Conservation (phyloP, 2,329 filamentous ascomycete species). For the Scedosporium apiospermum region DNA sequence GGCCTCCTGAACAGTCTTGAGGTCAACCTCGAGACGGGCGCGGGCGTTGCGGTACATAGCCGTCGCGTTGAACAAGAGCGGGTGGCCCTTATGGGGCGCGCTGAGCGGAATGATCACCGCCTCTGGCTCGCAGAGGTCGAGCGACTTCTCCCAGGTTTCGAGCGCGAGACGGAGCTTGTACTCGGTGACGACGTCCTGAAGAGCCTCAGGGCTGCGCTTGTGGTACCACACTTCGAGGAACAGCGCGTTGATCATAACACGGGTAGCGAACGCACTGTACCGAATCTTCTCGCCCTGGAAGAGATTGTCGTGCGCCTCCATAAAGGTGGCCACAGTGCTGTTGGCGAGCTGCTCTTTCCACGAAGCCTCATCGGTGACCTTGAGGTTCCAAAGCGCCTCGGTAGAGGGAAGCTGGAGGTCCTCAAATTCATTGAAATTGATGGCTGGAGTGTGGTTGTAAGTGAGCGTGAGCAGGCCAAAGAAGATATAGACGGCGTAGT, state of each 20-base stretch:
- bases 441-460: slow-evolving; percentile 95
- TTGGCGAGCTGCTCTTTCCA: slow-evolving; percentile 72
- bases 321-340: slow-evolving; percentile 73
- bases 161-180: slow-evolving; percentile 93
- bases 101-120: slow-evolving; percentile 79
- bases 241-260: slow-evolving; percentile 96
- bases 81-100: slow-evolving; percentile 91
- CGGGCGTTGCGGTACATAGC: slow-evolving; percentile 93
- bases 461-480: slow-evolving; percentile 90
- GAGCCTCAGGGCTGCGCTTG: slow-evolving; percentile 93
- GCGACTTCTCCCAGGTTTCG: slow-evolving; percentile 97
- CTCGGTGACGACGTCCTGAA: slow-evolving; percentile 95
- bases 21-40: slow-evolving; percentile 83
- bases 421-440: slow-evolving; percentile 97
- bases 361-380: slow-evolving; percentile 64
- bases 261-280: slow-evolving; percentile 94
- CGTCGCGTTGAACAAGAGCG: slow-evolving; percentile 95
- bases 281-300: slow-evolving; percentile 86
- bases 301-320: slow-evolving; percentile 87
- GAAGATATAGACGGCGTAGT: slow-evolving; percentile 98
- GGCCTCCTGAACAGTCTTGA: slow-evolving; percentile 93
- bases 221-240: slow-evolving; percentile 99
- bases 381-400: slow-evolving; percentile 88
- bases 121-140: slow-evolving; percentile 89
- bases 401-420: slow-evolving; percentile 86